Conservation (phyloP, 768 basidiomycete species). For the Naganishia antarctica region DNA sequence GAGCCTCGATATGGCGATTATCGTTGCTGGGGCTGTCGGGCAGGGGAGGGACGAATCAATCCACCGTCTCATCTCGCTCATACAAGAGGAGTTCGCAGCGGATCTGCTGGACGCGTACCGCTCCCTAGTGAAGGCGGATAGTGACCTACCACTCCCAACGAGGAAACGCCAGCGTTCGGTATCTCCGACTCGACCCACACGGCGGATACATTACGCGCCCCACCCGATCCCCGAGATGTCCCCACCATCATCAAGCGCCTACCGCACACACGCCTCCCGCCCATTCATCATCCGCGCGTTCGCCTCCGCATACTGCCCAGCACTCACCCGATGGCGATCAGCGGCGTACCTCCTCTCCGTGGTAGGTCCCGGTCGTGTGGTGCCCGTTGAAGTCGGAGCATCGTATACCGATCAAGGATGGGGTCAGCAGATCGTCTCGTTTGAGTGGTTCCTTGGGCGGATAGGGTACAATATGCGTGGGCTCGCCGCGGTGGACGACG, state of each 20-base stretch:
- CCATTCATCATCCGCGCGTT: constrained; percentile 74
- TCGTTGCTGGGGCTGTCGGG: constrained; percentile 75
- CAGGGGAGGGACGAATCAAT: constrained; percentile 60
- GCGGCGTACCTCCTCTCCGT: constrained; percentile 63
- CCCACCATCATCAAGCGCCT: constrained; percentile 60
- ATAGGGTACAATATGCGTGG: constrained; percentile 44
- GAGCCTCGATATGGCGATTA: constrained; percentile 70
- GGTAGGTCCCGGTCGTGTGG: constrained; percentile 73
- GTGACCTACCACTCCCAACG: background rate
- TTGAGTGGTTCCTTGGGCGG: constrained; percentile 65
- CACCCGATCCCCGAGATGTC: constrained; percentile 52
- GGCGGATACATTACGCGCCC: constrained; percentile 29
- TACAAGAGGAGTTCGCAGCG: constrained; percentile 54
- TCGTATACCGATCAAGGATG: constrained; percentile 77
- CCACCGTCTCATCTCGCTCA: constrained; percentile 58
- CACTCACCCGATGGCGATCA: constrained; percentile 68
- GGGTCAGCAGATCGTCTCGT: constrained; percentile 72
- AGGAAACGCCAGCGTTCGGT: background rate
- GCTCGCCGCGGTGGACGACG: background rate
- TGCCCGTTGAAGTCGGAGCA: constrained; percentile 82
- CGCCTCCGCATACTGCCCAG: constrained; percentile 57
- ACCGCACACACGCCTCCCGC: constrained; percentile 53
- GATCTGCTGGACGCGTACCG: background rate
- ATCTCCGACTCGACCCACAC: background rate
- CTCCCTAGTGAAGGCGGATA: constrained; percentile 7